Conservation (phyloP, 2,329 filamentous ascomycete genomes). For the Exophiala phaeomuriformis region DNA sequence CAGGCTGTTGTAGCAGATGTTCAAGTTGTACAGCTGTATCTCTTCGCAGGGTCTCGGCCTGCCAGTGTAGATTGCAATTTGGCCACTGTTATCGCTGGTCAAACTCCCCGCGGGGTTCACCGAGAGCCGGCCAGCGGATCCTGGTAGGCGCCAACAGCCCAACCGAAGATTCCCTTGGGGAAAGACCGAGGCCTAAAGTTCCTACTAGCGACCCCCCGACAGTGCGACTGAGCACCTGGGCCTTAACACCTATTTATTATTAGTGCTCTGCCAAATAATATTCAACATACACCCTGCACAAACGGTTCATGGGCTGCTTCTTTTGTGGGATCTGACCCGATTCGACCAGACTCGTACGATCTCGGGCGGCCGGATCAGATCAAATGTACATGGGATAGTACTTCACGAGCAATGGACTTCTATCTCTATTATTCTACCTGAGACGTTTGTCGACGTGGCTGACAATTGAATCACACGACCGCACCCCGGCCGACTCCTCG, state of each 20-base stretch:
- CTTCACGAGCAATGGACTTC: slow-evolving; percentile 2
- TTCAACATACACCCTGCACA: too few relatives aligned
- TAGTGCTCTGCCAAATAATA: too few relatives aligned
- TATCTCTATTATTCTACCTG: slow-evolving; percentile 1
- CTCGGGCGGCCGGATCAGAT: slow-evolving; percentile 4
- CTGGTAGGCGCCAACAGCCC: not conserved
- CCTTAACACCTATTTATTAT: too few relatives aligned
- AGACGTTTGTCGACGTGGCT: not conserved
- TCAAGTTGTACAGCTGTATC: too few relatives aligned
- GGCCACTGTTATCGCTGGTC: not conserved
- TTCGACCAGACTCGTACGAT: not conserved
- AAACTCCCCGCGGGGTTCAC: not conserved
- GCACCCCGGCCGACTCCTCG: not conserved
- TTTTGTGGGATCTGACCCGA: not conserved
- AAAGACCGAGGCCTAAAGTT: slow-evolving; percentile 8
- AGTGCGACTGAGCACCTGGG: too few relatives aligned
- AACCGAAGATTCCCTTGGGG: slow-evolving; percentile 1
- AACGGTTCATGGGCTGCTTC: not conserved
- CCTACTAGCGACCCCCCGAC: too few relatives aligned
- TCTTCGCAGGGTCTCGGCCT: too few relatives aligned
- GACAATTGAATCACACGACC: slow-evolving; percentile 2
- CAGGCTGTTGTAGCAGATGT: too few relatives aligned
- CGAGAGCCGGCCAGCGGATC: not conserved
- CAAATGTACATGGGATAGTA: not conserved
- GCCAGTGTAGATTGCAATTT: too few relatives aligned